phyloP scores from a whole-genome alignment of 345 rosid genomes.

The Atalantia buxifolia region DNA sequence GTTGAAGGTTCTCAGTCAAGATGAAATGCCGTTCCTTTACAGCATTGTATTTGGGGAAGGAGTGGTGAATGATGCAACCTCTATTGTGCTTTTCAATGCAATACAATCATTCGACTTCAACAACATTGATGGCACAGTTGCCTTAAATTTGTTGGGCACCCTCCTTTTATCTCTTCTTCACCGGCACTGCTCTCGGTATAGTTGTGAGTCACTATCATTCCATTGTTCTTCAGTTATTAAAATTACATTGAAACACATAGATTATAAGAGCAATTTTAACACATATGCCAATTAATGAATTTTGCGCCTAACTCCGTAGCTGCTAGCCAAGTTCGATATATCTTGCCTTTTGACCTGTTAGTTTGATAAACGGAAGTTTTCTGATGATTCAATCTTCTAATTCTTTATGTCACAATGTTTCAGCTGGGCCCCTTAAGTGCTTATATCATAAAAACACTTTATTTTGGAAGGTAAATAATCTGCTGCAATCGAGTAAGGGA shows the following conservation, averaged over 20 bases:
- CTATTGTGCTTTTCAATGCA: conserved; percentile 68
- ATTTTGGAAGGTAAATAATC: conserved; percentile 50
- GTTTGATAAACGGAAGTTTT: not conserved
- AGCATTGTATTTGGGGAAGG: conserved; percentile 77
- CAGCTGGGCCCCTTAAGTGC: conserved; percentile 67
- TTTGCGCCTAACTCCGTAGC: not conserved
- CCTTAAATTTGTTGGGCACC: conserved; percentile 36
- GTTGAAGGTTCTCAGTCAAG: conserved; percentile 69
- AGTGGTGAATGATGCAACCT: conserved; percentile 79
- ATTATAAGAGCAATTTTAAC: not conserved
- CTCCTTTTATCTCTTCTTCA: conserved; percentile 68
- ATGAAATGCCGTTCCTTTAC: conserved; percentile 75
- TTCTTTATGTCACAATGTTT: conserved; percentile 12
- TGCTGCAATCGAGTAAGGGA: not conserved
- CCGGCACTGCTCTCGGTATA: conserved; percentile 57
- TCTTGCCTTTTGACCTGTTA: not conserved
- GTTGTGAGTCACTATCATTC: conserved; percentile 40
- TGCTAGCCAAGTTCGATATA: not conserved
- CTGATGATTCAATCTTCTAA: conserved; percentile 6
- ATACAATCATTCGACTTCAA: conserved; percentile 47
- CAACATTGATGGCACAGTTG: conserved; percentile 28
- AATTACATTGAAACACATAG: not conserved
- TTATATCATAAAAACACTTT: conserved; percentile 60
- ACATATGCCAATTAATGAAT: not conserved
- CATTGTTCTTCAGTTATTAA: not conserved